A percentile compares a stretch with the other conserved stretches of the same genome.
These are phyloP conservation scores for Colletotrichum limetticola DNA, from an alignment of 2,329 filamentous ascomycete species.

Conservation along the genomic window DNA sequence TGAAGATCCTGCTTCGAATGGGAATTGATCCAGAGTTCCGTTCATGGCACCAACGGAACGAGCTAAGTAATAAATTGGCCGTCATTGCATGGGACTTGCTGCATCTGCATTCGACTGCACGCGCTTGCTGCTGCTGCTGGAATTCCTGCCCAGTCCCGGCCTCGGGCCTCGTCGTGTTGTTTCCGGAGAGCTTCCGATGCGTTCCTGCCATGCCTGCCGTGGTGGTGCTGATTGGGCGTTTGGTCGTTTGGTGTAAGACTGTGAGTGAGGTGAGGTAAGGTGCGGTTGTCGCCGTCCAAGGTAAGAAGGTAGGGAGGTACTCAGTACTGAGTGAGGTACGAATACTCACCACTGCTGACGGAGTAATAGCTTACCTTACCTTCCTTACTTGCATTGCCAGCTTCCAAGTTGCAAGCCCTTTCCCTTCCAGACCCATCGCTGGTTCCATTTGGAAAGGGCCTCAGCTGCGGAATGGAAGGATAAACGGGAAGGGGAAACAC, in stretches of 20 bases:
- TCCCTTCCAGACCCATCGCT: neutral
- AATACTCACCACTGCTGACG: too few relatives aligned
- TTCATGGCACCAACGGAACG: neutral
- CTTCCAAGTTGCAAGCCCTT: neutral
- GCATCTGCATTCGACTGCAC: too few relatives aligned
- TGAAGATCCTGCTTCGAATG: neutral
- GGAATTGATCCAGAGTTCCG: neutral
- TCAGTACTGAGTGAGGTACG: too few relatives aligned
- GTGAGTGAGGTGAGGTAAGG: neutral
- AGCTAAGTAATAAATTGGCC: neutral
- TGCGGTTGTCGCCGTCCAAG: neutral
- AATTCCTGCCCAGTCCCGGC: neutral
- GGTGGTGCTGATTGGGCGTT: conserved; percentile 11
- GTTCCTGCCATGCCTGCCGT: neutral
- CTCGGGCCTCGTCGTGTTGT: neutral
- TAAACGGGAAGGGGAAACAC: neutral
- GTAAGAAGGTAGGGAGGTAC: too few relatives aligned
- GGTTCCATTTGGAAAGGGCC: neutral
- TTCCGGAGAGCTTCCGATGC: conserved; percentile 1
- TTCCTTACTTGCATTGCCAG: neutral
- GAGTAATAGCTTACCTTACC: too few relatives aligned
- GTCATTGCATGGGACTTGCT: neutral
- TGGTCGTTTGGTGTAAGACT: neutral
- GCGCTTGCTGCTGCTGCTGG: too few relatives aligned
- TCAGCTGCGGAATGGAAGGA: neutral